These are phyloP conservation scores for Aureobasidium sp. DNA, from an alignment of 2,329 filamentous ascomycete genomes.

Conservation along the genomic window DNA sequence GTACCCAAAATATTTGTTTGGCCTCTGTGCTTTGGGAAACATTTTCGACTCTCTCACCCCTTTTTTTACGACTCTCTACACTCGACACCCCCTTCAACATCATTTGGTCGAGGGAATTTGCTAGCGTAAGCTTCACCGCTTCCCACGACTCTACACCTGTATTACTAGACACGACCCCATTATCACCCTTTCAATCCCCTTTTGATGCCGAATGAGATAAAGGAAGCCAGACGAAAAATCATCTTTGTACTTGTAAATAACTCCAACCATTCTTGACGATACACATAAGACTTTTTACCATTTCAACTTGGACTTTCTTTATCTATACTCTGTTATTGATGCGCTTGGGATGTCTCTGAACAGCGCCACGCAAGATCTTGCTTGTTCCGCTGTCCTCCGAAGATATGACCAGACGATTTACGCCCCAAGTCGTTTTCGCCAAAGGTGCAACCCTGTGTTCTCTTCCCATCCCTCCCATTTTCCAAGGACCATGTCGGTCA, in stretches of 20 bases:
- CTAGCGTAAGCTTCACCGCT: slow-evolving; percentile 1
- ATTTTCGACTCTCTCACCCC: not conserved
- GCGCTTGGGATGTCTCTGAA: too few species aligned
- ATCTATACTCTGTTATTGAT: not conserved
- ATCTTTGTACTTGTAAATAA: slow-evolving; percentile 14
- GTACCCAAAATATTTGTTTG: slow-evolving; percentile 3
- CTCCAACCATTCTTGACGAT: too few species aligned
- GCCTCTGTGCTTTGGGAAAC: not conserved
- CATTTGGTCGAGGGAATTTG: not conserved
- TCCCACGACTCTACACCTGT: not conserved
- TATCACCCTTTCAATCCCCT: not conserved
- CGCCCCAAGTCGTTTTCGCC: too few species aligned
- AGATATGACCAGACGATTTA: too few species aligned
- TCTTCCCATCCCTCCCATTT: too few species aligned
- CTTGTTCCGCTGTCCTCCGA: too few species aligned
- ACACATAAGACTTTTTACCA: not conserved
- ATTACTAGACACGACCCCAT: slow-evolving; percentile 13
- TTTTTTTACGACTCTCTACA: slow-evolving; percentile 2
- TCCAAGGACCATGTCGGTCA: too few species aligned
- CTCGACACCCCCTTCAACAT: not conserved
- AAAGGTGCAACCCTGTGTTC: too few species aligned
- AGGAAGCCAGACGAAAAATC: slow-evolving; percentile 7
- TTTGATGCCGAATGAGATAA: slow-evolving; percentile 6
- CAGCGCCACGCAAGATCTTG: too few species aligned
- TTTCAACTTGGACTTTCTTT: not conserved